phyloP scores from a whole-genome alignment of 2,329 filamentous ascomycete species.

The Venturia nashicola region DNA sequence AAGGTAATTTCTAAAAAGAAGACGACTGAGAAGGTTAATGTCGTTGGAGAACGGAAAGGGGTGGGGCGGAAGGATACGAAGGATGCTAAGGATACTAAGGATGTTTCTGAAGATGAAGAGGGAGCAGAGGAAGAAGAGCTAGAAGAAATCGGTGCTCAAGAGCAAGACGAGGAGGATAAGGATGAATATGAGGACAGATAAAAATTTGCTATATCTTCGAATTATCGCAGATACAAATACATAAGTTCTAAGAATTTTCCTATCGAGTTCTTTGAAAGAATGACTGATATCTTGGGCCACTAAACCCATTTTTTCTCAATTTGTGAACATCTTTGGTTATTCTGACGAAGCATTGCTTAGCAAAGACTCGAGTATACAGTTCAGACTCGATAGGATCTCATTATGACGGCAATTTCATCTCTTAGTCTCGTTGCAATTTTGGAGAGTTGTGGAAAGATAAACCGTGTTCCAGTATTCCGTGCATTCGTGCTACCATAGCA shows the following conservation, averaged over 20 bases:
- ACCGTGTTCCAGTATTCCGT: too few species aligned
- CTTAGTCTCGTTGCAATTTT: neutral
- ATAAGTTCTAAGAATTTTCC: too few species aligned
- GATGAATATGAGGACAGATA: neutral
- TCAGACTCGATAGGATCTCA: neutral
- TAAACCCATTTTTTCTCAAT: too few species aligned
- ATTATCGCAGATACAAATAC: neutral
- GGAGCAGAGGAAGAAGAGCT: neutral
- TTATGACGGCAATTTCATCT: neutral
- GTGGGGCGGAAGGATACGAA: neutral
- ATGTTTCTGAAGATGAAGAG: neutral
- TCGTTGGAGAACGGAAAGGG: neutral
- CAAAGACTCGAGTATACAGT: too few species aligned
- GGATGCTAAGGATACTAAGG: neutral
- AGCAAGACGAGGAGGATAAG: neutral
- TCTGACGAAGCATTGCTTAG: too few species aligned
- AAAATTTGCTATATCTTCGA: neutral
- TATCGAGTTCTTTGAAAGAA: too few species aligned
- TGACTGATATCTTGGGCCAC: too few species aligned
- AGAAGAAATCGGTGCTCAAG: neutral
- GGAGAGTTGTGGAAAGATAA: too few species aligned
- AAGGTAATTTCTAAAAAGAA: neutral
- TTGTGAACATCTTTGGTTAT: too few species aligned
- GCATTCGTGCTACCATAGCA: too few species aligned
- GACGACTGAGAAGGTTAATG: neutral